Base-by-base conservation (phyloP, 495 filamentous ascomycete species). In the Apodospora peruviana region DNA sequence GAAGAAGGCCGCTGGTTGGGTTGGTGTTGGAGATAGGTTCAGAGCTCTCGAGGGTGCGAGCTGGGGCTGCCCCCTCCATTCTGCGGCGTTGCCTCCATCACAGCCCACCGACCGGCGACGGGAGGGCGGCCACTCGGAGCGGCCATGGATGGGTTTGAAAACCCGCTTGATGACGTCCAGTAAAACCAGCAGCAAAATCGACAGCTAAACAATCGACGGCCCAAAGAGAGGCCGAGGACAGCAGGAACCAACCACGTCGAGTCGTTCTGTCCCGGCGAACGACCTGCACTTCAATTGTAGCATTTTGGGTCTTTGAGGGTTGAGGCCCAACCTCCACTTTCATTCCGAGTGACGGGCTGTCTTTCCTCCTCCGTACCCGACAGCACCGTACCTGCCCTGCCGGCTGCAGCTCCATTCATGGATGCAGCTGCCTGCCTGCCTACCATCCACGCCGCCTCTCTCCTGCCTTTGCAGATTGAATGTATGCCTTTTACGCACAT, bases 181-280 rank as follows among this genome's bases (percentile, higher is more conserved):
- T 62, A 37, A 50, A 62, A 49, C 48, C 11, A 19, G 17, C 36
- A 22, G 25, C 18, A 11, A 29, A 48, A 21, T 34, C 42, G 34
- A 47, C 48, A 48, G 20, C 50, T 37, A 52, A 57, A 56, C 27
- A 32, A 32, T 32, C 27, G 14, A 32, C 27, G 27, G 27, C 47
- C 59, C 46, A 41, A 54, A 58, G 40, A 37, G 22, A 24, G 48
- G 44, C 52, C 50, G 36, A 32, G 38, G 21, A 45, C 7, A 29
- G 17, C 41, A 37, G 27, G 11, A 54, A 43, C 60, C 57, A 63
- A 58, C 57, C 54, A 58, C 19, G 23, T 40, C 44, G 47, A 53
- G 43, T 29, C 36, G 24, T 20, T n/a, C 11, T 37, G n/a, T 36
- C 36, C 43, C 36, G 45, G 45, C 46, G 19, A 54, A 48, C 40